Base-by-base conservation (phyloP, 1,284 basidiomycete species). In the Cryptococcus sp. region DNA sequence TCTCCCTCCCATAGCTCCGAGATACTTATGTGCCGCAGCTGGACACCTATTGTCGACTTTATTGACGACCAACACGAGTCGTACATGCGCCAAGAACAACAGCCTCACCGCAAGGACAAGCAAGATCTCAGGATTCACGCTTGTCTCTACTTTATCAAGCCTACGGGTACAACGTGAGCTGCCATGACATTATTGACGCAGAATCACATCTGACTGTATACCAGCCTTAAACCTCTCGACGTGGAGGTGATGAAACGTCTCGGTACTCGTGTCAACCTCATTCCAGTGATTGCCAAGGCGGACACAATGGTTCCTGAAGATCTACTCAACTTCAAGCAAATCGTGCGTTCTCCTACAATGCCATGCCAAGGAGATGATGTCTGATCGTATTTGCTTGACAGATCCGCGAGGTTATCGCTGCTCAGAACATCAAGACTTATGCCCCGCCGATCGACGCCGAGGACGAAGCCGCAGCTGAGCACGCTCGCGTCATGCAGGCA, bases 61-160 rank as follows among this genome's bases (percentile, higher is more conserved):
- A 93, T 99, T 72, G 96, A 99, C 78, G 96, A 99, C 83, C 95
- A 99, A 82, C 95, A 99, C 78, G 96, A 99, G 80, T 89, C 90
- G 34, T 99, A 95, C 81, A 98, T 99, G 95, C 86, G 95, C 58
- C 95, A 99, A 81, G 95, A 99, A 81, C 96, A 99, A 80, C 96
- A 99, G 79, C 96, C 96, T 11, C 86, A 91, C 80, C 85, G 96
- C 59, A 83, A 81, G 61, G 91, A 95, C 69, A 98, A 98, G 84
- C 91, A 89, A 47, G 95, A 99, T 81, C 82, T 97, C 66, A 83
- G 95, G 51, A 94, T 99, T 10, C 95, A 99, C 75, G 93, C 94
- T 1, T 99, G 96, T 80, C 79, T 99, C 66, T 99, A 96, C 82
- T 99, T 99, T 79, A 91, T 99, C 78, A 83, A 94, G 55, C 89